Evolutionary conservation across 2,329 filamentous ascomycete species (phyloP), one percentile per base, ranked within the genome.

Genomic region (Hypoxylon sp.): DNA sequence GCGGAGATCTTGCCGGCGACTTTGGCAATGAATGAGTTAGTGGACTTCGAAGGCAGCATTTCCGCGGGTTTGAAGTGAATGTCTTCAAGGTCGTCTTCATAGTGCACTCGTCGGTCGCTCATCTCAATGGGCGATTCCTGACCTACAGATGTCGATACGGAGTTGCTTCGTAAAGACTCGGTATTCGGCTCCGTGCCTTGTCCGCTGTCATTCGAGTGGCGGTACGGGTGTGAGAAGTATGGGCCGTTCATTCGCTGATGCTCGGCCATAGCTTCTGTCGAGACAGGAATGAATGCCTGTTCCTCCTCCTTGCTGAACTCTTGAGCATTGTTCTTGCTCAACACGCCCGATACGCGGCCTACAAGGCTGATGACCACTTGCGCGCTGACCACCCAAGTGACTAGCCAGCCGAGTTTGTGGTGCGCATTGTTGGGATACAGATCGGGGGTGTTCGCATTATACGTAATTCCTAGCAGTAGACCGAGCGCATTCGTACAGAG

Each of bases 381-480:
- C 0, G 85, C 88, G 55, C 84, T 84, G 9, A 91, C 84, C 3
- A 94, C 82, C 83, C 88, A 91, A 2, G 91, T 95, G 29, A 91
- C 85, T 43, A 92, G 83, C 95, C 95, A 98, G 58, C 94, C 94
- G 45, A 95, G 85, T 77, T 92, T 94, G 81, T 94, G 90, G 78
- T 97, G 94, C n/a, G 91, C 87, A 75, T 97, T 97, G 75, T 91
- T 90, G 30, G 89, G 89, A 76, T 97, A 97, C 21, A 97, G 81
- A 75, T 97, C 92, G 0, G 94, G 93, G 0, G 93, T 97, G 68
- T 87, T 88, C 62, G 86, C 84, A 76, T 96, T 93, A 82, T 97
- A 97, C 32, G 93, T 81, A 52, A 87, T 84, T 6, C 87, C 88
- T 25, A 91, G 76, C 12, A 92, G 74, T 23, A 94, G 71, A 16